Base-by-base conservation (phyloP, 2,329 filamentous ascomycete genomes). In the Alternaria alternata region DNA sequence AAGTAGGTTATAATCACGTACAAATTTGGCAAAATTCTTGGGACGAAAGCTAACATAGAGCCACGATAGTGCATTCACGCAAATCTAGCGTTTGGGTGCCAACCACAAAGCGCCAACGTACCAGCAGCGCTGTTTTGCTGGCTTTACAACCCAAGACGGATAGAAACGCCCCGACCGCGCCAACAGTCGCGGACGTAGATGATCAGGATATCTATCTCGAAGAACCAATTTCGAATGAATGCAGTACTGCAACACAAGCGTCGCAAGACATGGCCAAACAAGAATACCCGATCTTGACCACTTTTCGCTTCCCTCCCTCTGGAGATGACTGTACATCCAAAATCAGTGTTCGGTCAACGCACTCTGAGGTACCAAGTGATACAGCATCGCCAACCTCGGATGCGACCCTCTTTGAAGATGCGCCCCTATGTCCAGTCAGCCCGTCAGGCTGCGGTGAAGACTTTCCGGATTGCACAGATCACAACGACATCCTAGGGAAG, bases 301-400 rank as follows among this genome's bases (percentile, higher is more conserved):
- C 54, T n/a, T 44, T 57, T 34, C 30, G 38, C 39, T 51, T 55
- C 26, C 41, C 52, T 36, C n/a, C n/a, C n/a, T 28, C 30, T n/a
- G n/a, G 57, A 32, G 47, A 28, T 38, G 38, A 49, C n/a, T 24
- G 1, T 52, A 22, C 20, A 24, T 26, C 24, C 22, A 20, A 16
- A 26, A 28, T 28, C 3, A 34, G 26, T 16, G 24, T 16, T 30
- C 24, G 24, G 14, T n/a, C 44, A 7, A 6, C 46, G 3, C 43
- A 41, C 9, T 20, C 18, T 16, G 24, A 54, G 16, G 32, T 11
- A 12, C 5, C 38, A 7, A 57, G 38, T 28, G 52, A 62, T 4
- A 34, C 30, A 12, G 44, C 51, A 12, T 65, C 63, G 16, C 57
- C 57, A 20, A 41, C 49, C 28, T 65, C 63, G 5, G 63, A 65